Conservation (phyloP, 768 basidiomycete species). For the Tulasnella sp. region DNA sequence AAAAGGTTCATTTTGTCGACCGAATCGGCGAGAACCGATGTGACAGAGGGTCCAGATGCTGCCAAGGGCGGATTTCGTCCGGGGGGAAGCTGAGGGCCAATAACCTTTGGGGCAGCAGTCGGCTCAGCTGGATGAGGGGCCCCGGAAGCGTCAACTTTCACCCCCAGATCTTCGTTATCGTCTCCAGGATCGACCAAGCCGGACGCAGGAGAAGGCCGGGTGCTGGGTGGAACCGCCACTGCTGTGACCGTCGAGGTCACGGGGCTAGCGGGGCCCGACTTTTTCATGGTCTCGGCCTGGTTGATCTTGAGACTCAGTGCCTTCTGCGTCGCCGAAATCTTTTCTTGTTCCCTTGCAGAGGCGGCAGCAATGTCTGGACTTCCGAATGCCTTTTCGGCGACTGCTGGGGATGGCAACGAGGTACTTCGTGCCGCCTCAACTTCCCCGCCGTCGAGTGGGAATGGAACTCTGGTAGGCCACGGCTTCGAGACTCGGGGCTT, state of each 20-base stretch:
- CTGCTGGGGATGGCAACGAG: not conserved
- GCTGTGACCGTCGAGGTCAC: not conserved
- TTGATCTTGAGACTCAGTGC: constrained; percentile 10
- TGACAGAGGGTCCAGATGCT: not conserved
- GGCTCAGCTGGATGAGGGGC: not conserved
- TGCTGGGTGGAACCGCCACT: not conserved
- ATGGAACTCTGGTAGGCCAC: too few relatives aligned
- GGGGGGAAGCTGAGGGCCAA: not conserved
- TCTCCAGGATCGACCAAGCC: not conserved
- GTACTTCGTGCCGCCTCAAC: not conserved
- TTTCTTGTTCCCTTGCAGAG: constrained; percentile 9
- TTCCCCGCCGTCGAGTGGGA: not conserved
- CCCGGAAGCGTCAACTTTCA: not conserved
- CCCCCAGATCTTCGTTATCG: constrained; percentile 11
- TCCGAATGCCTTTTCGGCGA: not conserved
- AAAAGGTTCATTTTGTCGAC: constrained; percentile 5
- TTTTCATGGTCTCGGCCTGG: not conserved
- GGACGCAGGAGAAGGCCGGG: not conserved
- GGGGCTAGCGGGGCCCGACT: not conserved
- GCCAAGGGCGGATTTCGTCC: not conserved
- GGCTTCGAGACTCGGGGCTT: too few relatives aligned
- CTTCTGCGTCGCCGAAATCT: constrained; percentile 2
- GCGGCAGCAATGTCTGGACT: constrained; percentile 11
- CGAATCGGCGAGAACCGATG: constrained; percentile 1
- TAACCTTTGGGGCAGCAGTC: not conserved